Evolutionary conservation across 2,329 filamentous ascomycete species (phyloP), one percentile per base, ranked within the genome.

Genomic region (Aspergillus chevalieri): DNA sequence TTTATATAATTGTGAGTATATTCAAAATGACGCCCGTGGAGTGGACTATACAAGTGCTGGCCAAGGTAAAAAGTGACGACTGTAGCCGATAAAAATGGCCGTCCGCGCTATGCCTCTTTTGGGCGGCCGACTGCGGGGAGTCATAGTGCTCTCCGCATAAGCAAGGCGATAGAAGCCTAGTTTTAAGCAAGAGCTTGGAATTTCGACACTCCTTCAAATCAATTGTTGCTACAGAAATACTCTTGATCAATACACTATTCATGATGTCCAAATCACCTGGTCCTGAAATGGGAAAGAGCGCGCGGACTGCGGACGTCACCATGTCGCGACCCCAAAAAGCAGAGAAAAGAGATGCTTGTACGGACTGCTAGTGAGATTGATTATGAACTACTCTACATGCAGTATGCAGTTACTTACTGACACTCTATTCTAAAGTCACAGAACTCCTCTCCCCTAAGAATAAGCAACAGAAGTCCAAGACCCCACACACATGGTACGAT

Each of bases 361-460:
- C 38, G 38, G 12, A 17, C 17, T 14, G 38, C 38, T 6, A 19
- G n/a, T 41, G 38, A 41, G 17, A 21, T 41, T 15, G 15, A 12
- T 41, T 41, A 22, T 21, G 3, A 10, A 19, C 3, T 12, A 7
- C 6, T 36, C 1, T 15, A n/a, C 14, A 12, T 41, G 17, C 6
- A 19, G 9, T 5, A 12, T 41, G 17, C 6, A 19, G 9, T 5
- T 41, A 41, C 19, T 19, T 15, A 19, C 10, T 41, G 38, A 41
- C 19, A 12, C 19, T 22, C 7, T 1, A 10, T 12, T 2, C 9
- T 41, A 12, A 49, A 78, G 74, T 84, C 63, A 64, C 77, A 46
- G 75, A 81, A 53, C 72, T 84, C 48, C 82, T 84, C 70, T 68
- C 74, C 1, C 70, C 73, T 12, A 79, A 76, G 58, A 60, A 65